A percentile compares a stretch with the other conserved stretches of the same genome.
Conservation (phyloP, 2,329 filamentous ascomycete genomes). For the Ophiostoma angusticollis region DNA sequence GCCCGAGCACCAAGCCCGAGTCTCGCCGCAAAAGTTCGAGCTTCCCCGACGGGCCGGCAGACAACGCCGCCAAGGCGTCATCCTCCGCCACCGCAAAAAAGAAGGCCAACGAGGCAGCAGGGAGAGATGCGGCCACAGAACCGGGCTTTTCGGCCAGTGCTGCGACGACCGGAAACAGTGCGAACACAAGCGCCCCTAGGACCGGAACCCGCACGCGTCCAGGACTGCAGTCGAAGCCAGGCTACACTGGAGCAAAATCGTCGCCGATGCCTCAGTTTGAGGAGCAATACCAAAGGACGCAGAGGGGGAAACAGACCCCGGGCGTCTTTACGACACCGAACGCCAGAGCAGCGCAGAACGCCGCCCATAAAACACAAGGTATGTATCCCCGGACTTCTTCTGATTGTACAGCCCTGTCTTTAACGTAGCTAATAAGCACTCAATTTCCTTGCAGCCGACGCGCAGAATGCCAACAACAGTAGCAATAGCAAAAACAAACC, state of each 20-base stretch:
- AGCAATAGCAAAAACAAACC: background rate
- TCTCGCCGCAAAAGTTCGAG: constrained; percentile 22
- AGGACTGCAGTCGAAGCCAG: background rate
- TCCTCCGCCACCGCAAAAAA: constrained; percentile 1
- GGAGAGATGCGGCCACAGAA: background rate
- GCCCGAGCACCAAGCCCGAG: constrained; percentile 11
- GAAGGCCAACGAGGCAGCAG: background rate
- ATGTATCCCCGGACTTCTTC: background rate
- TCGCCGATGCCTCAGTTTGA: constrained; percentile 12
- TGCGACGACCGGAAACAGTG: background rate
- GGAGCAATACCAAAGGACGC: constrained; percentile 9
- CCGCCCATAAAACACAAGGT: background rate
- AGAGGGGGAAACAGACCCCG: constrained; percentile 3
- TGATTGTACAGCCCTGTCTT: too few species aligned
- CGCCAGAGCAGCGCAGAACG: background rate
- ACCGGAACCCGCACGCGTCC: constrained; percentile 1
- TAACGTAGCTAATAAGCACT: background rate
- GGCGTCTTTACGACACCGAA: background rate
- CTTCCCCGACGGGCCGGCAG: constrained; percentile 19
- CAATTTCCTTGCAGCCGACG: background rate
- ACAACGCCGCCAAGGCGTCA: constrained; percentile 15
- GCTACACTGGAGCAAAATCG: background rate
- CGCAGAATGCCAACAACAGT: background rate
- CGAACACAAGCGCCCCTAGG: constrained; percentile 5
- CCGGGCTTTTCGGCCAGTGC: background rate